phyloP scores from a whole-genome alignment of 176 grass and related monocot genomes.

The Alloteropsis semialata region DNA sequence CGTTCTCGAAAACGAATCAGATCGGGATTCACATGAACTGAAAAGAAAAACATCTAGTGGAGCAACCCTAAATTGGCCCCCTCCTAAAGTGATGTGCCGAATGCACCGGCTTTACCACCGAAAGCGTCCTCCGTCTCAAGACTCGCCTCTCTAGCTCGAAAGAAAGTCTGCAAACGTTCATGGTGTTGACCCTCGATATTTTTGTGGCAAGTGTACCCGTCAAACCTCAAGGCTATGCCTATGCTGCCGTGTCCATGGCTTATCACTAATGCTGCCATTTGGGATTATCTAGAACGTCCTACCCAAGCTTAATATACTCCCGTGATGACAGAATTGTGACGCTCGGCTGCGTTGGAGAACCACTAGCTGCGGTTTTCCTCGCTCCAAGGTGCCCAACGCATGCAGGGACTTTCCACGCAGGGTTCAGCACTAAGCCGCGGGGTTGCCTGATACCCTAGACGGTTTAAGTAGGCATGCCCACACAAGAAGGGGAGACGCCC shows the following conservation, averaged over 20 bases:
- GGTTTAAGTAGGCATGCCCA: no score
- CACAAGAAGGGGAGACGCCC: neutral
- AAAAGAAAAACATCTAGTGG: no score
- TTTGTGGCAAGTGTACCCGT: neutral
- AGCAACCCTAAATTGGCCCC: no score
- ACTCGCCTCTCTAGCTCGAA: neutral
- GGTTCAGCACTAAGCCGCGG: neutral
- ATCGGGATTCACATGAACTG: neutral
- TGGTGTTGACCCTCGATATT: neutral
- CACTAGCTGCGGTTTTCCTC: neutral
- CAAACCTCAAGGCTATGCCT: neutral
- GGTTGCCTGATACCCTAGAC: no score
- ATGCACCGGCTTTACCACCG: neutral
- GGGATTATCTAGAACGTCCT: neutral
- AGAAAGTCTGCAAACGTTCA: neutral
- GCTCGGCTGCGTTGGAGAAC: constrained; percentile 19
- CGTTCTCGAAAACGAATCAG: neutral
- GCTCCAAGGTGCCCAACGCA: neutral
- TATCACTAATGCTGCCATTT: neutral
- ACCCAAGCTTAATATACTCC: neutral
- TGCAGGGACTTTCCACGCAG: constrained; percentile 4
- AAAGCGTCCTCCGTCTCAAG: neutral
- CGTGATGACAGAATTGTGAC: constrained; percentile 29
- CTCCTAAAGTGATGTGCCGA: neutral
- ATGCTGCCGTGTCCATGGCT: constrained; percentile 9